Conservation (phyloP, 2,329 filamentous ascomycete genomes). For the Aphanoascus verrucosus region DNA sequence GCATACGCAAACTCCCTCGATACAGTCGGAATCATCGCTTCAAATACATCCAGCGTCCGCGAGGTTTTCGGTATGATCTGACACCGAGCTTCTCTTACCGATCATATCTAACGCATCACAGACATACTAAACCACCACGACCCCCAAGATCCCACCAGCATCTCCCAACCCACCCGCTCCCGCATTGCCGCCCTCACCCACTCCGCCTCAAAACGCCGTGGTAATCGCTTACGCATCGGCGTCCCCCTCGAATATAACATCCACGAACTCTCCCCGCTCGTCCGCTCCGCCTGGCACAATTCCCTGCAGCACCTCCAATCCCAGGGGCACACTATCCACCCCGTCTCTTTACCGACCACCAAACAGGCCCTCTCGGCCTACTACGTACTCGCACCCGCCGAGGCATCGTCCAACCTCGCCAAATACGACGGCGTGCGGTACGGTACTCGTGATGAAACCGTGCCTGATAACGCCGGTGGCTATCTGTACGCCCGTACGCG, state of each 20-base stretch:
- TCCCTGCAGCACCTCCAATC: constrained; percentile 50
- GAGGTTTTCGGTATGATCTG: constrained; percentile 39
- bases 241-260: constrained; percentile 76
- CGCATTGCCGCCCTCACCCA: constrained; percentile 28
- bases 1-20: constrained; percentile 89
- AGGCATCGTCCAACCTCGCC: constrained; percentile 89
- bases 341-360: constrained; percentile 73
- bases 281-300: constrained; percentile 59
- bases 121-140: constrained; percentile 52
- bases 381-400: constrained; percentile 88
- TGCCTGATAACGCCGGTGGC: constrained; percentile 43
- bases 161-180: constrained; percentile 47
- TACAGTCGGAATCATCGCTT: constrained; percentile 68
- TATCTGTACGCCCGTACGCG: constrained; percentile 65
- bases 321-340: constrained; percentile 60
- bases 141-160: constrained; percentile 61
- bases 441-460: constrained; percentile 47
- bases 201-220: constrained; percentile 13
- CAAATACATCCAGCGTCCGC: constrained; percentile 42
- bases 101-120: constrained; percentile 19
- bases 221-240: constrained; percentile 41
- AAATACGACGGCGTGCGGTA: constrained; percentile 98
- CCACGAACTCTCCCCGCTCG: constrained; percentile 57
- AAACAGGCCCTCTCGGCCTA: constrained; percentile 81
- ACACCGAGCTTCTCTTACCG: neutral